Evolutionary conservation across 2,329 filamentous ascomycete genomes (phyloP).

Genomic region (Epichloe scottii): DNA sequence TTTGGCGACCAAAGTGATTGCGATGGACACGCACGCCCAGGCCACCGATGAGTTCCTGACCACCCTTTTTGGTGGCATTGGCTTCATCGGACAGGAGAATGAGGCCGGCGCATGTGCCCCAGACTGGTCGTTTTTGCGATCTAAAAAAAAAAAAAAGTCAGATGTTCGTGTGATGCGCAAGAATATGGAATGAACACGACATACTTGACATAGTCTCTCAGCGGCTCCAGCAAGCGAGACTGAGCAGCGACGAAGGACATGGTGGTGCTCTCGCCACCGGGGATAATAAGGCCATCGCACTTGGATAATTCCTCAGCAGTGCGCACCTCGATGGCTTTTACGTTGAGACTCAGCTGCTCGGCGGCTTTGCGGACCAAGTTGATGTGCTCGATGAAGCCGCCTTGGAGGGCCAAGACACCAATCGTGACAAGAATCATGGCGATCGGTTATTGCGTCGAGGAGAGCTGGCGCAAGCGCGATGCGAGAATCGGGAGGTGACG

Average conservation of each 20-base stretch:
- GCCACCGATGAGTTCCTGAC: constrained; percentile 87
- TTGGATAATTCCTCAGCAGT: constrained; percentile 55
- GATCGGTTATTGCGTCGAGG: constrained; percentile 1
- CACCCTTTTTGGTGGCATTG: constrained; percentile 78
- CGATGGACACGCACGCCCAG: constrained; percentile 82
- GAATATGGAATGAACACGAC: constrained; percentile 16
- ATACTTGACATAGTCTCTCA: constrained; percentile 85
- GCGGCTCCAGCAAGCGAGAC: constrained; percentile 67
- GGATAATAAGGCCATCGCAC: constrained; percentile 79
- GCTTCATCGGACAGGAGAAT: constrained; percentile 83
- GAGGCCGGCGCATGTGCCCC: constrained; percentile 92
- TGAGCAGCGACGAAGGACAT: constrained; percentile 80
- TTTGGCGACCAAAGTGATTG: constrained; percentile 90
- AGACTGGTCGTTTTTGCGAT: constrained; percentile 66
- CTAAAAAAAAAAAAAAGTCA: neutral
- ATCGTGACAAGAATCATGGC: constrained; percentile 31
- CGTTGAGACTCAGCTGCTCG: constrained; percentile 30
- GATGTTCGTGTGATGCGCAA: too few relatives aligned
- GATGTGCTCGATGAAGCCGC: constrained; percentile 84
- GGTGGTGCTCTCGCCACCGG: constrained; percentile 88
- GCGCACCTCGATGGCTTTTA: constrained; percentile 67
- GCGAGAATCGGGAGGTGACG: too few relatives aligned
- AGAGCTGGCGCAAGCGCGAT: too few relatives aligned
- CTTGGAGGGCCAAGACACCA: constrained; percentile 67
- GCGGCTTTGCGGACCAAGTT: constrained; percentile 60